Percentiles rank a stretch among this genome's conserved stretches.
phyloP scores from a whole-genome alignment of 805 yeast species.

The Hanseniaspora meyeri region DNA sequence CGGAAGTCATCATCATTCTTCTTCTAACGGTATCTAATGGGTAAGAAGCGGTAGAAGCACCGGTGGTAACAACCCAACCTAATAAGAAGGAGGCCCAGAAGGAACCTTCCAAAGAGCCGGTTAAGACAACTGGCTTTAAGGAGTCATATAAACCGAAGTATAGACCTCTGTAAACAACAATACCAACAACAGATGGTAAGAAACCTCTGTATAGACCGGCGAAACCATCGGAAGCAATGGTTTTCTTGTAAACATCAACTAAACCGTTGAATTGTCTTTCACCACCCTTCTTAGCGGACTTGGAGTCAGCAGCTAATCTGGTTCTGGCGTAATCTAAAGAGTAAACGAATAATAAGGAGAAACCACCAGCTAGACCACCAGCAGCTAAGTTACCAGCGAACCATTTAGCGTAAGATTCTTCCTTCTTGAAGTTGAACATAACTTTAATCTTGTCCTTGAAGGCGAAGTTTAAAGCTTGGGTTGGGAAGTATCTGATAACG shows the following conservation, averaged over 20 bases:
- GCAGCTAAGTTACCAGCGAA: slow-evolving; percentile 97
- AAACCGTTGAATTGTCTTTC: slow-evolving; percentile 96
- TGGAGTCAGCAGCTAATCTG: slow-evolving; percentile 97
- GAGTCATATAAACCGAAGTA: slow-evolving; percentile 97
- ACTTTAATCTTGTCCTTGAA: slow-evolving; percentile 95
- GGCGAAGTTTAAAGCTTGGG: slow-evolving; percentile 96
- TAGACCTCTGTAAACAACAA: slow-evolving; percentile 96
- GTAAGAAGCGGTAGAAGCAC: slow-evolving; percentile 97
- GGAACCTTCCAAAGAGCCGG: slow-evolving; percentile 88
- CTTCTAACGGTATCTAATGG: slow-evolving; percentile 99
- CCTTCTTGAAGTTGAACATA: slow-evolving; percentile 94
- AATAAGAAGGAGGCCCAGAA: slow-evolving; percentile 90
- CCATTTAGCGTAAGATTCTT: slow-evolving; percentile 85
- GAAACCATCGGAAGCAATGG: slow-evolving; percentile 88
- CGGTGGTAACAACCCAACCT: slow-evolving; percentile 97
- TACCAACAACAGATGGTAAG: slow-evolving; percentile 97
- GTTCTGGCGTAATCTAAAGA: slow-evolving; percentile 97
- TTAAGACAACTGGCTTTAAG: slow-evolving; percentile 84
- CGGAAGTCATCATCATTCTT: slow-evolving; percentile 99
- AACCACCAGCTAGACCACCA: slow-evolving; percentile 98
- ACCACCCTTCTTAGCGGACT: slow-evolving; percentile 74
- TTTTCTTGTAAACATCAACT: slow-evolving; percentile 91
- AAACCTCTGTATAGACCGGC: slow-evolving; percentile 99
- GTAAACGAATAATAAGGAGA: slow-evolving; percentile 84
- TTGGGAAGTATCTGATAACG: slow-evolving; percentile 98